A percentile compares a stretch with the other conserved stretches of the same genome.
phyloP scores from a whole-genome alignment of 1,284 basidiomycete species.

The Wallemia hederae region DNA sequence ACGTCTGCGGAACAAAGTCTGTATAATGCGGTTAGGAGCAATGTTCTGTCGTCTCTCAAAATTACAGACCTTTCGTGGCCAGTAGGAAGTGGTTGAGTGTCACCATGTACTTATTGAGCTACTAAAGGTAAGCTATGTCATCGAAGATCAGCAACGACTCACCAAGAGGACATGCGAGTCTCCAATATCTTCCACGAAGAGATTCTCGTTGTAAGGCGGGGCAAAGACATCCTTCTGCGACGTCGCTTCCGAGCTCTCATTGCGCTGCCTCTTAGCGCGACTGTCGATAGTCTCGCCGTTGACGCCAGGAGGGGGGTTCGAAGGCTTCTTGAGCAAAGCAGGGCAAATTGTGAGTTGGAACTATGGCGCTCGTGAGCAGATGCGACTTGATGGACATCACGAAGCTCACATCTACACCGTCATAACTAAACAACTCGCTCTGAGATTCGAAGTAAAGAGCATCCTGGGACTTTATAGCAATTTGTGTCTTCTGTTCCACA shows the following conservation, averaged over 20 bases:
- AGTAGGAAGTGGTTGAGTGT: background rate
- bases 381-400: background rate
- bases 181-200: background rate
- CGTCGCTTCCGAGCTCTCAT: background rate
- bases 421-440: background rate
- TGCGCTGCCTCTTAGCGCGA: background rate
- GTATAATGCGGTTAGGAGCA: background rate
- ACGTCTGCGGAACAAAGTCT: slow-evolving; percentile 1
- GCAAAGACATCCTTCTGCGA: slow-evolving; percentile 1
- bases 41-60: background rate
- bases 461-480: background rate
- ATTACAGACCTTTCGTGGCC: background rate
- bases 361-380: background rate
- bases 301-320: background rate
- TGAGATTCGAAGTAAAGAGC: background rate
- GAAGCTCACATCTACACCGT: background rate
- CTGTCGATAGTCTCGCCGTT: background rate
- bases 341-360: background rate
- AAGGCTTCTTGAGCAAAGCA: background rate
- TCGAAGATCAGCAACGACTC: background rate
- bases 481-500: background rate
- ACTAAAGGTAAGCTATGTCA: background rate
- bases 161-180: background rate
- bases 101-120: slow-evolving; percentile 1
- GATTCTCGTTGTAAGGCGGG: background rate